These are phyloP conservation scores for Cylindrodendrum hubeiense DNA, from an alignment of 2,329 filamentous ascomycete genomes.

Conservation along the genomic window DNA sequence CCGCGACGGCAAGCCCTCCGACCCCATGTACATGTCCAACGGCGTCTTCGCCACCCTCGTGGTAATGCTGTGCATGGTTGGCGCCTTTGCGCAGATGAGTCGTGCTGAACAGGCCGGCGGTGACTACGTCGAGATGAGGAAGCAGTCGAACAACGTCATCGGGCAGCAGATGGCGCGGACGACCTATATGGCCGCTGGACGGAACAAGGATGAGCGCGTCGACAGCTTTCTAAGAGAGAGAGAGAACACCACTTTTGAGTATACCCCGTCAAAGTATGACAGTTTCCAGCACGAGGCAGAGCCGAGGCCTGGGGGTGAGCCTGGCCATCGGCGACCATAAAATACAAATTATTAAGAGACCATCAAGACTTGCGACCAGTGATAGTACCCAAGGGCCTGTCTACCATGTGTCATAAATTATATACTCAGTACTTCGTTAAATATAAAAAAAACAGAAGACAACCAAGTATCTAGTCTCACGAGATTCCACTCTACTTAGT, in stretches of 20 bases:
- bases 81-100: constrained; percentile 78
- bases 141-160: constrained; percentile 74
- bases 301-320: constrained; percentile 11
- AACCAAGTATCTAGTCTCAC: neutral
- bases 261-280: constrained; percentile 48
- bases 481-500: neutral
- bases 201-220: constrained; percentile 75
- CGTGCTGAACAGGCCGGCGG: constrained; percentile 73
- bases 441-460: neutral
- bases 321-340: constrained; percentile 9
- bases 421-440: neutral
- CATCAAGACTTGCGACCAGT: neutral
- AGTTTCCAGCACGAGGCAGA: constrained; percentile 26
- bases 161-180: constrained; percentile 69
- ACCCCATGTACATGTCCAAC: constrained; percentile 80
- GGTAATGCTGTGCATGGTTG: constrained; percentile 75
- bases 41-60: constrained; percentile 80
- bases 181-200: constrained; percentile 63
- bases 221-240: constrained; percentile 82
- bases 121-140: constrained; percentile 74
- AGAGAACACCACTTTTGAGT: constrained; percentile 61
- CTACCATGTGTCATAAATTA: neutral
- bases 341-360: neutral
- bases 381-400: neutral
- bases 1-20: constrained; percentile 58